Evolutionary conservation across 2,329 filamentous ascomycete genomes (phyloP), one percentile per base, ranked within the genome.

Genomic region (Helminthosporium solani): DNA sequence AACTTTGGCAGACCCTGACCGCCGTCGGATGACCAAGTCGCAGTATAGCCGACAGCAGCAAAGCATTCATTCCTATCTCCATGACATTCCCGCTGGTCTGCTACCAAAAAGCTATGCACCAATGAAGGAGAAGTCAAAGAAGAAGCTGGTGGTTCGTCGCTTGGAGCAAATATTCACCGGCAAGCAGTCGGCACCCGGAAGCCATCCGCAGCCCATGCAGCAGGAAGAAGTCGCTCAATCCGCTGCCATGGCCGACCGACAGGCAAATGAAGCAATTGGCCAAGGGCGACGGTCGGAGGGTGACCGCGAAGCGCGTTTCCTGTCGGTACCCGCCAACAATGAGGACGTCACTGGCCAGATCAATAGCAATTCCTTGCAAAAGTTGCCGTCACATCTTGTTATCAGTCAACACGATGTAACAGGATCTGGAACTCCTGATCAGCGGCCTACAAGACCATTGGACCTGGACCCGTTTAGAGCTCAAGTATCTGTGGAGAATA

Each of bases 121-220:
- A 0, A 81, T 90, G 79, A 83, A 84, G 0, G 88, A 92, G 12
- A 84, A 82, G 53, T 80, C 86, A 5, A 89, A 83, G 72, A 90
- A 88, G 73, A 89, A 85, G 62, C 63, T 90, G 16, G 85, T 92
- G 0, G 89, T 92, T 2, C 79, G 82, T 43, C 80, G 87, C 2
- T 68, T 95, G 5, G 89, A 95, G 60, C 87, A 91, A 52, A 77
- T 95, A 1, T 95, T 94, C 51, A 90, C 88, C 0, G 89, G 89
- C 2, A 87, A 85, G 60, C 73, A 61, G 63, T 75, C 70, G 37
- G 64, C 61, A 2, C 56, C 67, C 2, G 73, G 70, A 8, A 68
- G 64, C 16, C 75, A 78, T 44, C 73, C 74, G 9, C 76, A 78
- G 42, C 76, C 73, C 15, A 67, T 75, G n/a, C 79, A 80, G 56